phyloP scores from a whole-genome alignment of 345 rosid species.

The Eucalyptus polybractea region DNA sequence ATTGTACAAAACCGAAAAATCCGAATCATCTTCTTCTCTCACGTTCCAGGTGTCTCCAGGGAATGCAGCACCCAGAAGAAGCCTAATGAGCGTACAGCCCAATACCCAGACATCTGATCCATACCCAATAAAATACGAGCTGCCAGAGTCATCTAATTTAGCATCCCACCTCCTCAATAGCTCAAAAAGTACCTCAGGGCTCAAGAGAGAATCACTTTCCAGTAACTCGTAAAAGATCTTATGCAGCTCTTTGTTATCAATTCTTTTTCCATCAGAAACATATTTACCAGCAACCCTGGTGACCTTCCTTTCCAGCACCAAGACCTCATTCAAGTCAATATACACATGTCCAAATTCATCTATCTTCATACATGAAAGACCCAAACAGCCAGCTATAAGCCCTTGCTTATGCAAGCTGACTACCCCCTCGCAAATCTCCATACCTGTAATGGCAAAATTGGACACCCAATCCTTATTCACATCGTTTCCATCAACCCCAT shows the following conservation, averaged over 20 bases:
- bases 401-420: slow-evolving; percentile 43
- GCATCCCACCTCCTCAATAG: slow-evolving; percentile 23
- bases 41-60: slow-evolving; percentile 9
- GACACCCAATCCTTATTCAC: slow-evolving; percentile 15
- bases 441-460: slow-evolving; percentile 40
- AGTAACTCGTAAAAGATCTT: slow-evolving; percentile 13
- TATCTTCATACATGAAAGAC: slow-evolving; percentile 36
- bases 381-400: slow-evolving; percentile 38
- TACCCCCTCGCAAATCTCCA: slow-evolving; percentile 72
- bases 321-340: slow-evolving; percentile 39
- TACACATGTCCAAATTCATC: slow-evolving; percentile 49
- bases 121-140: slow-evolving; percentile 7
- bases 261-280: slow-evolving; percentile 9
- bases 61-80: slow-evolving; percentile 41
- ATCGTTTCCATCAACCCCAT: not conserved
- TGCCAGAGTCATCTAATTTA: slow-evolving; percentile 3
- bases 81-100: slow-evolving; percentile 42
- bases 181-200: slow-evolving; percentile 56
- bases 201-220: slow-evolving; percentile 23
- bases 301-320: slow-evolving; percentile 29
- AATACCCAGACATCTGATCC: slow-evolving; percentile 71
- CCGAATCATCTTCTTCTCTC: slow-evolving; percentile 12
- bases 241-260: slow-evolving; percentile 12
- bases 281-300: not conserved
- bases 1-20: slow-evolving; percentile 7